Evolutionary conservation across 1,284 basidiomycete species (phyloP).

Genomic region (Cutaneotrichosporon dermatis): DNA sequence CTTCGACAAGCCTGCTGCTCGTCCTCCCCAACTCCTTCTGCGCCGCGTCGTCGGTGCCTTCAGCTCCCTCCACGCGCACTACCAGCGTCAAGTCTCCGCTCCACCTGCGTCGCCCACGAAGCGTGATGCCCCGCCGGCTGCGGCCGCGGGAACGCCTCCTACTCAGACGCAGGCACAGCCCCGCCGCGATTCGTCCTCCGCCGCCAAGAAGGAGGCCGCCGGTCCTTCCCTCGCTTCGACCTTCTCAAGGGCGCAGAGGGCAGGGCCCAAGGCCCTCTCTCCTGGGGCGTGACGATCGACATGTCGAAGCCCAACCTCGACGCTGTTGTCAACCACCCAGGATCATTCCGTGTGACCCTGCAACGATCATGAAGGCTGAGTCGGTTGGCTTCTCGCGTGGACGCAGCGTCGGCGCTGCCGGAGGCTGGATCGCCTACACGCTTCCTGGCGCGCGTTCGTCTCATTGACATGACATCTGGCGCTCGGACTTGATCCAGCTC

Average conservation of each 20-base stretch:
- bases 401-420: conserved; percentile 32
- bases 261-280: conserved; percentile 18
- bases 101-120: not conserved
- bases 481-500: conserved; percentile 32
- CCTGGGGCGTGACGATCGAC: conserved; percentile 27
- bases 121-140: not conserved
- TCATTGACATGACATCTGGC: conserved; percentile 34
- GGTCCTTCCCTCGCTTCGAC: conserved; percentile 21
- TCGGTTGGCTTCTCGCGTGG: conserved; percentile 23
- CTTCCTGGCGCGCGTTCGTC: conserved; percentile 35
- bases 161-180: not conserved
- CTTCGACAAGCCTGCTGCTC: conserved; percentile 21
- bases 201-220: conserved; percentile 3
- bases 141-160: not conserved
- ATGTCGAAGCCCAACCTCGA: conserved; percentile 32
- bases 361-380: conserved; percentile 32
- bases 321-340: conserved; percentile 22
- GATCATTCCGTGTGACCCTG: conserved; percentile 28
- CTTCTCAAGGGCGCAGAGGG: conserved; percentile 16
- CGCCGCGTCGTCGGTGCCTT: not conserved
- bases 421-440: conserved; percentile 37
- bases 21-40: not conserved
- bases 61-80: not conserved
- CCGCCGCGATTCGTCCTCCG: not conserved
- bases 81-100: not conserved